phyloP scores from a whole-genome alignment of 2,329 filamentous ascomycete species.

The Fusarium sp. region DNA sequence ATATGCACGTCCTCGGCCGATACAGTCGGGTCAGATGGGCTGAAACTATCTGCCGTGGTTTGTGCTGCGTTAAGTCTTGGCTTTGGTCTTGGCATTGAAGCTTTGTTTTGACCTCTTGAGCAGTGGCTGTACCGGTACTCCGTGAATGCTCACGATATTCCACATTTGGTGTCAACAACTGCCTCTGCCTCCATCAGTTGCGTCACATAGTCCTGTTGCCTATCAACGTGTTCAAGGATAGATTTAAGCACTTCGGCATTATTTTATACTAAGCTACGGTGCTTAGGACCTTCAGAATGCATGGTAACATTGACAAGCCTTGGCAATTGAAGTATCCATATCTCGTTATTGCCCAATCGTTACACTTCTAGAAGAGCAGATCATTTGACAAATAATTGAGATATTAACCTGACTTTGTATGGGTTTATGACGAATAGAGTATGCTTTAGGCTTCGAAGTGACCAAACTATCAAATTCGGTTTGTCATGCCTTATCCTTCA shows the following conservation, averaged over 20 bases:
- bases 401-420: too few relatives aligned
- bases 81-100: conserved; percentile 43
- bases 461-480: too few relatives aligned
- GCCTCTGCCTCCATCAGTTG: too few relatives aligned
- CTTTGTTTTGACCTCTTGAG: conserved; percentile 46
- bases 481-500: too few relatives aligned
- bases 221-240: not conserved
- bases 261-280: not conserved
- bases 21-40: conserved; percentile 31
- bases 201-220: not conserved
- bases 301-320: not conserved
- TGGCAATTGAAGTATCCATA: not conserved
- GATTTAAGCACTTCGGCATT: too few relatives aligned
- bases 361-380: conserved; percentile 28
- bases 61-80: conserved; percentile 39
- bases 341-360: conserved; percentile 1
- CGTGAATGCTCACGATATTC: not conserved
- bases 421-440: too few relatives aligned
- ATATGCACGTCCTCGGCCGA: conserved; percentile 32
- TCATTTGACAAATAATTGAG: too few relatives aligned
- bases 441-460: too few relatives aligned
- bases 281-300: not conserved
- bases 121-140: conserved; percentile 11
- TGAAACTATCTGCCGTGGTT: conserved; percentile 18
- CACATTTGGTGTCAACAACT: too few relatives aligned